Base-by-base conservation (phyloP, 2,329 filamentous ascomycete genomes). In the Alternaria brassicae region DNA sequence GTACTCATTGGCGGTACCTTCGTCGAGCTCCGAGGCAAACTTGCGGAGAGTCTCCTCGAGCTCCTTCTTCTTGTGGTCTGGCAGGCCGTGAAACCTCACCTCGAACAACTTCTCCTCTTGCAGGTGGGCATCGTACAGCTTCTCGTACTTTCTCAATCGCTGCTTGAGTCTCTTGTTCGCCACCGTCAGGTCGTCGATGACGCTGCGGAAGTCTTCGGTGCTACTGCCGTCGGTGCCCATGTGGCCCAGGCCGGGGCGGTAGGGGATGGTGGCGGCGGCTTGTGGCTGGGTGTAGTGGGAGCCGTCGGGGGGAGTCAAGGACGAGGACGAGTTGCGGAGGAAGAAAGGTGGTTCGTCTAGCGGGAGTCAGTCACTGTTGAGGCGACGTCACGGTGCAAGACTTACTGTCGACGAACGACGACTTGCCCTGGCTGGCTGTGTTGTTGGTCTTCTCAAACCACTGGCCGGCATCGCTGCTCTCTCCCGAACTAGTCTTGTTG, bases 121-220 rank as follows among this genome's bases (percentile, higher is more conserved):
- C 49, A 93, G 78, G 63, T 89, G 85, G 40, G 88, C 84, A 17
- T 88, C 86, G 2, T 89, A 87, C 25, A 86, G 79, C 62, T 87
- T 88, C 74, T 91, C 89, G 62, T 91, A 91, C 53, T 86, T 88
- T 69, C 86, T 89, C 54, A 96, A 71, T 69, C 88, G 87, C 66
- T 89, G 88, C 78, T 89, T 93, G 61, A 96, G 76, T 51, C 87
- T 89, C 74, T 92, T 91, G 73, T 95, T 96, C 72, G 93, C 90
- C 25, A 96, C 82, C 0, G 92, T 96, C 58, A 96, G 78, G 72
- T 96, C 92, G 69, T 96, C 92, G 47, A 96, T 96, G 15, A 96
- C 91, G 65, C 90, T 90, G 45, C 92, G 84, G 60, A 88, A 93
- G 56, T 93, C 91, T 56, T 91, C 91, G 27, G 86, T 87, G 50